These are phyloP conservation scores for Macroventuria anomochaeta DNA, from an alignment of 2,329 filamentous ascomycete genomes.

Conservation along the genomic window DNA sequence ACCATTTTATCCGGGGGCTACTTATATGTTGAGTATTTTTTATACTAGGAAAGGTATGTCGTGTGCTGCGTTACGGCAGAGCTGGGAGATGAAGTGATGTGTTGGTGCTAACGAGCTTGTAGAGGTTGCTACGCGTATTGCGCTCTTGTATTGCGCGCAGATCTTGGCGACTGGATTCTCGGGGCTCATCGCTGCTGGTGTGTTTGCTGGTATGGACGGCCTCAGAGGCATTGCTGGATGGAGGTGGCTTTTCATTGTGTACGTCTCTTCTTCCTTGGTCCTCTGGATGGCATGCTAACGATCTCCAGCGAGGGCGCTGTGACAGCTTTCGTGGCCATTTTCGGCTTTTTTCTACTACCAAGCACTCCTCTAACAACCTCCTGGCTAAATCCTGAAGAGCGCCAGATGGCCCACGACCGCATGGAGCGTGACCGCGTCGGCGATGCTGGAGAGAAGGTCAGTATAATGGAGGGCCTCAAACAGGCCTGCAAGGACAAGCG, in stretches of 20 bases:
- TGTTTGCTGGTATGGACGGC: conserved; percentile 44
- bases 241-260: conserved; percentile 50
- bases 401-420: conserved; percentile 46
- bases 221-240: conserved; percentile 44
- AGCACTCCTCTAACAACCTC: conserved; percentile 47
- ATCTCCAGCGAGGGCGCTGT: conserved; percentile 32
- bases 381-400: conserved; percentile 57
- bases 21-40: conserved; percentile 69
- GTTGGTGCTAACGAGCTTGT: conserved; percentile 43
- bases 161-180: conserved; percentile 52
- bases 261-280: conserved; percentile 22
- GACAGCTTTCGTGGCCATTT: conserved; percentile 35
- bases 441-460: conserved; percentile 43
- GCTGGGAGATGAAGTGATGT: too few relatives aligned
- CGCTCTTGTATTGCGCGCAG: conserved; percentile 50
- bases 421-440: conserved; percentile 58
- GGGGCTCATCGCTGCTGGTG: conserved; percentile 54
- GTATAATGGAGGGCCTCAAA: conserved; percentile 36
- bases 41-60: conserved; percentile 61
- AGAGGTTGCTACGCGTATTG: conserved; percentile 48
- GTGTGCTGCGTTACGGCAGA: too few relatives aligned
- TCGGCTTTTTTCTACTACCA: conserved; percentile 39
- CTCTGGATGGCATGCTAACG: background rate
- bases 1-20: conserved; percentile 65
- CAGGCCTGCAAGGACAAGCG: conserved; percentile 38